Percentiles rank a stretch among this genome's conserved stretches.
Conservation (phyloP, 441 rosid genomes). For the Melastoma candidum region DNA sequence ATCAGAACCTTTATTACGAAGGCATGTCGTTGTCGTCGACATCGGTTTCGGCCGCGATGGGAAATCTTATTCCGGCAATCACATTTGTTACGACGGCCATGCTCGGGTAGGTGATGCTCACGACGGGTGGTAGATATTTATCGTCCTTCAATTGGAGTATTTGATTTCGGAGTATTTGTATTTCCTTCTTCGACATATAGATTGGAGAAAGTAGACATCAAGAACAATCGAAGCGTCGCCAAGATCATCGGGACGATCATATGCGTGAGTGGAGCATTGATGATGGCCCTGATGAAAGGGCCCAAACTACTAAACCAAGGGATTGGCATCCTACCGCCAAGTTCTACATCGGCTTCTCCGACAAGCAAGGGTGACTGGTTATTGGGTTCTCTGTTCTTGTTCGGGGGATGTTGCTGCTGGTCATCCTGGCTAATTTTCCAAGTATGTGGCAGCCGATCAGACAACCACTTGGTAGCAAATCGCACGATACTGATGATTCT, state of each 20-base stretch:
- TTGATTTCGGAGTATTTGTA: neutral
- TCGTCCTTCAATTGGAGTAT: neutral
- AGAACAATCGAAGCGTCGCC: constrained; percentile 43
- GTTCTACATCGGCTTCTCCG: constrained; percentile 18
- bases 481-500: neutral
- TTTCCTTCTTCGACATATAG: constrained; percentile 17
- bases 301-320: constrained; percentile 36
- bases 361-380: constrained; percentile 33
- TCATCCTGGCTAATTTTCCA: constrained; percentile 53
- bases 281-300: constrained; percentile 54
- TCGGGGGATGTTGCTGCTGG: constrained; percentile 42
- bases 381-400: constrained; percentile 36
- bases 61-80: constrained; percentile 39
- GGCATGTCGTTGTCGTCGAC: constrained; percentile 45
- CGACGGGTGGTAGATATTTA: neutral
- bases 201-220: constrained; percentile 40
- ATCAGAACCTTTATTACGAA: constrained; percentile 38
- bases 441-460: constrained; percentile 16
- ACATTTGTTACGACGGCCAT: constrained; percentile 38
- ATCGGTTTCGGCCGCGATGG: constrained; percentile 39
- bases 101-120: constrained; percentile 24
- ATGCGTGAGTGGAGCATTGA: constrained; percentile 63
- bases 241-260: constrained; percentile 46
- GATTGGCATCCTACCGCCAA: constrained; percentile 3
- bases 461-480: neutral